phyloP scores from a whole-genome alignment of 73 alveolate species.

The Diophrys appendiculata region DNA sequence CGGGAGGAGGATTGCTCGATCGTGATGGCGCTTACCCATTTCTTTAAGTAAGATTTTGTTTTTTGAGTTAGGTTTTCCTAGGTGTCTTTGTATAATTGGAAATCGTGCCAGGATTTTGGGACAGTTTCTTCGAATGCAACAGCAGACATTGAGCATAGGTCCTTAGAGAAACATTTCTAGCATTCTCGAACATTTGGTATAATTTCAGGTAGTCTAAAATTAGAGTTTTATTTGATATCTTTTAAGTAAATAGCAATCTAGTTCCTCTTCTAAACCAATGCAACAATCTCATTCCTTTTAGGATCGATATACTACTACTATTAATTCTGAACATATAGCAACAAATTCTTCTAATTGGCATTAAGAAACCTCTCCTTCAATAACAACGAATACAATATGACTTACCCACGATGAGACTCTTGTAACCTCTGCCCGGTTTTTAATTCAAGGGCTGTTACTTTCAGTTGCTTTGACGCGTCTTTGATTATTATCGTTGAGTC shows the following conservation, averaged over 20 bases:
- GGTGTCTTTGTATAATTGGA: background rate
- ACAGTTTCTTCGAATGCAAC: background rate
- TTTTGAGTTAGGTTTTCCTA: background rate
- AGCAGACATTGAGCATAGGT: conserved; percentile 5
- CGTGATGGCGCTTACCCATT: background rate
- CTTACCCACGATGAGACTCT: conserved; percentile 52
- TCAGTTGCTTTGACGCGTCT: conserved; percentile 21
- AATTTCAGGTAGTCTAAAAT: conserved; percentile 9
- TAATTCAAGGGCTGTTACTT: conserved; percentile 56
- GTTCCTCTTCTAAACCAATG: conserved; percentile 45
- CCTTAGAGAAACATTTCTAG: conserved; percentile 5
- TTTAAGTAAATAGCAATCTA: conserved; percentile 36
- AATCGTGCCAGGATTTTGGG: background rate
- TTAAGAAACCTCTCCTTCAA: conserved; percentile 47
- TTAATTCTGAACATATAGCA: conserved; percentile 51
- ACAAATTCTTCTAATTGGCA: conserved; percentile 51
- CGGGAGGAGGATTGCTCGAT: background rate
- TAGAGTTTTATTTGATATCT: conserved; percentile 20
- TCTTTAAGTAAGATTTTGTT: background rate
- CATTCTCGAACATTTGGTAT: background rate
- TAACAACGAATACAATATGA: conserved; percentile 44
- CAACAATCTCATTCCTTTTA: conserved; percentile 21
- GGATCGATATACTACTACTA: conserved; percentile 15
- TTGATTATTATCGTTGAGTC: conserved; percentile 46
- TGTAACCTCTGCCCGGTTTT: conserved; percentile 57